Percentiles rank a stretch among this genome's conserved stretches.
Evolutionary conservation across 1,284 basidiomycete species (phyloP).

Genomic region (Psilocybe mexicana): DNA sequence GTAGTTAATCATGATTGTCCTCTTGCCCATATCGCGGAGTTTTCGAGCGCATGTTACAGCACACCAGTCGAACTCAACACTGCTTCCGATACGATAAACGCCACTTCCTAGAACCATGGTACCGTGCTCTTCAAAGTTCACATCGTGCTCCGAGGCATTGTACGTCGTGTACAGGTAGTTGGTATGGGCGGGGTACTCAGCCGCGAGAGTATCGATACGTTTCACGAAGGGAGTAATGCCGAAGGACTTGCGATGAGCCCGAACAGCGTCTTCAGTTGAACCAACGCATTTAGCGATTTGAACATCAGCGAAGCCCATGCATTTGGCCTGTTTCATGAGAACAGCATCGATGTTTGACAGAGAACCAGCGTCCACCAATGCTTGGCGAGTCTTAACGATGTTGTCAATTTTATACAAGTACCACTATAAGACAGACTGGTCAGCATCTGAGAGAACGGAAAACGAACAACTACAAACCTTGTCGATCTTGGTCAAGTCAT

Average conservation of each 20-base stretch:
- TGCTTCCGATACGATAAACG: constrained; percentile 97
- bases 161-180: constrained; percentile 99
- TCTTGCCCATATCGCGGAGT: constrained; percentile 88
- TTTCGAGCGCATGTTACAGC: constrained; percentile 96
- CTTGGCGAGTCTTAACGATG: constrained; percentile 85
- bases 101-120: constrained; percentile 99
- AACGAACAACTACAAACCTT: constrained; percentile 50
- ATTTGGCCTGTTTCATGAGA: constrained; percentile 82
- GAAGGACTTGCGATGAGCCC: constrained; percentile 83
- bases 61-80: constrained; percentile 99
- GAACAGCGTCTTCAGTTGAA: constrained; percentile 76
- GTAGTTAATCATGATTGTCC: constrained; percentile 99
- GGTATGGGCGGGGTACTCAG: constrained; percentile 98
- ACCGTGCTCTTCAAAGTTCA: constrained; percentile 94
- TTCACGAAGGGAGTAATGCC: constrained; percentile 97
- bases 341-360: constrained; percentile 67
- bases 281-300: constrained; percentile 85
- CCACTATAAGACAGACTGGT: constrained; percentile 58
- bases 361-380: constrained; percentile 68
- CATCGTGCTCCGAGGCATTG: constrained; percentile 95
- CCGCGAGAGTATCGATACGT: constrained; percentile 98
- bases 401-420: constrained; percentile 99
- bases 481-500: constrained; percentile 97
- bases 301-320: constrained; percentile 91
- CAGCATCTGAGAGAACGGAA: constrained; percentile 4